Evolutionary conservation across 257 asterid genomes (phyloP).

Genomic region (Cordia subcordata): DNA sequence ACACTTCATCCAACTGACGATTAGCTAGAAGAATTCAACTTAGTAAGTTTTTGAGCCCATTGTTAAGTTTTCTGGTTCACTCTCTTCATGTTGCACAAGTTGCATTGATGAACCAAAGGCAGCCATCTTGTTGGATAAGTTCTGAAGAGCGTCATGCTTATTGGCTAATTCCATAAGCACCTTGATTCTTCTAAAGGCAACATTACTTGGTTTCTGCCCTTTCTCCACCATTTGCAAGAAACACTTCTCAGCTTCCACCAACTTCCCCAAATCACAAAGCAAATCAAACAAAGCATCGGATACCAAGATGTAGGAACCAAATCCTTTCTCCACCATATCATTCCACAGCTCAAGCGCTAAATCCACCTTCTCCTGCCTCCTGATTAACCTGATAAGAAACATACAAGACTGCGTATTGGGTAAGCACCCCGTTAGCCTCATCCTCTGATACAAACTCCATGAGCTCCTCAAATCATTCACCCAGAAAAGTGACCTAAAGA

Average conservation of each 20-base stretch:
- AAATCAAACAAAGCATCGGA: conserved; percentile 72
- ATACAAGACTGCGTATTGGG: conserved; percentile 85
- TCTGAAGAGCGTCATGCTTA: conserved; percentile 42
- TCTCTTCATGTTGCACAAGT: conserved; percentile 19
- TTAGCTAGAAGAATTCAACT: neutral
- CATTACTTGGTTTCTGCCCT: conserved; percentile 77
- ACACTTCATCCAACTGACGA: neutral
- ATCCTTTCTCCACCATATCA: conserved; percentile 82
- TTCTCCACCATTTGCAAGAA: conserved; percentile 89
- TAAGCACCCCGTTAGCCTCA: conserved; percentile 64
- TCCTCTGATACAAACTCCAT: conserved; percentile 70
- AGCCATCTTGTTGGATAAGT: conserved; percentile 63
- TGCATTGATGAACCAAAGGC: conserved; percentile 41
- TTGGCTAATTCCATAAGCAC: conserved; percentile 87
- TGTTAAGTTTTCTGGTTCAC: conserved; percentile 29
- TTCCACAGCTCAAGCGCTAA: conserved; percentile 82
- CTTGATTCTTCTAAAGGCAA: conserved; percentile 74
- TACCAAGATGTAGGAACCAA: conserved; percentile 68
- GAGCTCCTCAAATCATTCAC: conserved; percentile 54
- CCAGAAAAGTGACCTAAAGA: conserved; percentile 69
- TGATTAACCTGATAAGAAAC: conserved; percentile 72
- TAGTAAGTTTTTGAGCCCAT: neutral
- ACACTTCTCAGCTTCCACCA: conserved; percentile 78
- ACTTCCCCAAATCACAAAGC: conserved; percentile 73
- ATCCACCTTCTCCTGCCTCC: conserved; percentile 66